Evolutionary conservation across 1,284 basidiomycete genomes (phyloP).

Genomic region (Rhodofomes roseus): DNA sequence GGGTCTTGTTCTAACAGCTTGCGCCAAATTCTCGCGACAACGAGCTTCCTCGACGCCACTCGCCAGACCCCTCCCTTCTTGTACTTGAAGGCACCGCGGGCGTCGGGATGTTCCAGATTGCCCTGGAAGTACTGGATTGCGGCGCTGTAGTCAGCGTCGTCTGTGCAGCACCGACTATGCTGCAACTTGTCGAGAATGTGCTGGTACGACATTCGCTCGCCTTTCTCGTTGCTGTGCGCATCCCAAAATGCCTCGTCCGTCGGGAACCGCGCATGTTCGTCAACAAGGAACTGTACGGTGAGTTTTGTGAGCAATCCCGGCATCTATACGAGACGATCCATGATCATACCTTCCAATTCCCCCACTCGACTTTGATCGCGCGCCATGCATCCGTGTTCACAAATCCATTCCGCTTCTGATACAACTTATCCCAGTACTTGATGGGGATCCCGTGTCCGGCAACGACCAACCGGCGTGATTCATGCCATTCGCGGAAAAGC

Average conservation of each 20-base stretch:
- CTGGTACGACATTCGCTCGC: conserved; percentile 6
- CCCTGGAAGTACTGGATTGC: conserved; percentile 11
- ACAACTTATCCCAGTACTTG: conserved; percentile 19
- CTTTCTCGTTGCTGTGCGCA: conserved; percentile 7
- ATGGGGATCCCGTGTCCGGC: conserved; percentile 18
- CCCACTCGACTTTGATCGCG: conserved; percentile 13
- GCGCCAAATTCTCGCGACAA: background rate
- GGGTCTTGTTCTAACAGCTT: background rate
- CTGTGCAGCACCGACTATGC: background rate
- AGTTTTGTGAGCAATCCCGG: too few species aligned
- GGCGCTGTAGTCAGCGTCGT: conserved; percentile 4
- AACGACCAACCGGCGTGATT: conserved; percentile 13
- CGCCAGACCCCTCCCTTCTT: background rate
- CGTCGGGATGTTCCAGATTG: conserved; percentile 4
- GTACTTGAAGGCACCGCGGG: conserved; percentile 11
- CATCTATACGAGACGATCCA: too few species aligned
- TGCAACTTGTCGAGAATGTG: conserved; percentile 7
- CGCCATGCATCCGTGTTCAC: conserved; percentile 13
- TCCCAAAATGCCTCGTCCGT: conserved; percentile 16
- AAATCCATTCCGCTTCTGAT: conserved; percentile 10
- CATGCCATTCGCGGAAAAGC: conserved; percentile 21
- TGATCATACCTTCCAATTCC: conserved; percentile 22
- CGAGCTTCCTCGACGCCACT: background rate
- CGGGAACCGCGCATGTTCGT: conserved; percentile 13
- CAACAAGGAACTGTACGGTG: conserved; percentile 16